phyloP scores from a whole-genome alignment of 192 early-diverging fungal genomes.

The Neocallimastix lanati region DNA sequence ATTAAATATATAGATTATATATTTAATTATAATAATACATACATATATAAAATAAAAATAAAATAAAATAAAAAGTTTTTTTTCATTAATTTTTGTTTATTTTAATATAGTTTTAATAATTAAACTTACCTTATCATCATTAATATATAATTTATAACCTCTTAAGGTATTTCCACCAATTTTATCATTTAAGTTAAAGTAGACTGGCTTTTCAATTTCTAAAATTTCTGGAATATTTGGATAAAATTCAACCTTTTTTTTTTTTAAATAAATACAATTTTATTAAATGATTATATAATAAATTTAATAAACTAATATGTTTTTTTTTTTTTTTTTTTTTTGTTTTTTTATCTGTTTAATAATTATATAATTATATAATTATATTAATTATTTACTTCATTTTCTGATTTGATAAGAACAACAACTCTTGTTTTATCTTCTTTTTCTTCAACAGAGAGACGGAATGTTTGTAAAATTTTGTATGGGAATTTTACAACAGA shows the following conservation, averaged over 20 bases:
- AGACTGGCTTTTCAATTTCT: constrained; percentile 25
- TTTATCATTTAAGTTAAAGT: background rate
- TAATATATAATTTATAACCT: constrained; percentile 27
- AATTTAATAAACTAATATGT: no score
- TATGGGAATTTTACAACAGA: constrained; percentile 15
- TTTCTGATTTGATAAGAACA: constrained; percentile 23
- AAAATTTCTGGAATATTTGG: constrained; percentile 10
- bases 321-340: constrained; percentile 30
- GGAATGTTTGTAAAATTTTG: constrained; percentile 37
- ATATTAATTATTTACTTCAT: constrained; percentile 20
- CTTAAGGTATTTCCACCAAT: background rate
- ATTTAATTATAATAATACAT: no score
- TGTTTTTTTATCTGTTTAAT: no score
- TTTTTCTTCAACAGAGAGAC: constrained; percentile 44
- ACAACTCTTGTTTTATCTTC: constrained; percentile 36
- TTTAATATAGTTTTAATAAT: no score
- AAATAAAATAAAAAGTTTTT: no score
- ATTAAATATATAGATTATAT: background rate
- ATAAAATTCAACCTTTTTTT: background rate
- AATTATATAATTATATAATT: background rate
- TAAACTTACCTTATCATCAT: constrained; percentile 13
- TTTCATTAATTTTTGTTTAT: no score
- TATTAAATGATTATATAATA: no score
- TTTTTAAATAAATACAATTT: no score
- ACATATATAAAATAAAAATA: no score